Percentiles rank a stretch among this genome's conserved stretches.
phyloP scores from a whole-genome alignment of 2,329 filamentous ascomycete genomes.

The Coniochaeta sp. region DNA sequence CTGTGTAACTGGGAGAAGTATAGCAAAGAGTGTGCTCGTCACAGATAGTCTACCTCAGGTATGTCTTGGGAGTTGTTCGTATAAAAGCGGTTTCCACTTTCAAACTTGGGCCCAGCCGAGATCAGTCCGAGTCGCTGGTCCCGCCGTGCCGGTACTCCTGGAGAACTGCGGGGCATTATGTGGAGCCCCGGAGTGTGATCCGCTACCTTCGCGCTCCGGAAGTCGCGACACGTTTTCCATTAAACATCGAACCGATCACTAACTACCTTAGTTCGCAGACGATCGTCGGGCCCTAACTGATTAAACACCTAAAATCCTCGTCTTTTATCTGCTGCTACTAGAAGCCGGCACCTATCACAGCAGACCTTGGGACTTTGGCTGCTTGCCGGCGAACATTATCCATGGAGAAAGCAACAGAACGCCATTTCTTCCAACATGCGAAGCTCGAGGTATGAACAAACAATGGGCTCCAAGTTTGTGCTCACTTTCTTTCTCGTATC shows the following conservation, averaged over 20 bases:
- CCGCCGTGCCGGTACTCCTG: background rate
- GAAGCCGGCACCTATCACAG: background rate
- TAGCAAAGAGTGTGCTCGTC: too few species aligned
- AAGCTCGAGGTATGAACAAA: conserved; percentile 12
- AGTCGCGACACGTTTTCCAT: background rate
- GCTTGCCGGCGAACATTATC: too few species aligned
- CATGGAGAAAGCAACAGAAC: conserved; percentile 38
- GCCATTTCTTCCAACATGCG: conserved; percentile 44
- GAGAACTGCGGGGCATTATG: background rate
- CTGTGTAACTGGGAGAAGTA: too few species aligned
- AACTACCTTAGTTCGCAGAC: too few species aligned
- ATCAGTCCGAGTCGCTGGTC: background rate
- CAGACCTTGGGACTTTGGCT: too few species aligned
- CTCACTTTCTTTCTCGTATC: too few species aligned
- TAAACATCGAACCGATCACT: background rate
- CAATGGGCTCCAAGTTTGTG: background rate
- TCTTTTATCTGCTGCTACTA: background rate
- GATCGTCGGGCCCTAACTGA: too few species aligned
- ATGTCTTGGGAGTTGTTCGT: too few species aligned
- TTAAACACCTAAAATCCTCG: too few species aligned
- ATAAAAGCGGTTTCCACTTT: too few species aligned
- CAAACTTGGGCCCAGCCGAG: background rate
- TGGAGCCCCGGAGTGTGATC: background rate
- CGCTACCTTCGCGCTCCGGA: too few species aligned
- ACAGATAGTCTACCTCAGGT: too few species aligned